Conservation (phyloP, 768 basidiomycete genomes). For the Calocybe gangraenosa region DNA sequence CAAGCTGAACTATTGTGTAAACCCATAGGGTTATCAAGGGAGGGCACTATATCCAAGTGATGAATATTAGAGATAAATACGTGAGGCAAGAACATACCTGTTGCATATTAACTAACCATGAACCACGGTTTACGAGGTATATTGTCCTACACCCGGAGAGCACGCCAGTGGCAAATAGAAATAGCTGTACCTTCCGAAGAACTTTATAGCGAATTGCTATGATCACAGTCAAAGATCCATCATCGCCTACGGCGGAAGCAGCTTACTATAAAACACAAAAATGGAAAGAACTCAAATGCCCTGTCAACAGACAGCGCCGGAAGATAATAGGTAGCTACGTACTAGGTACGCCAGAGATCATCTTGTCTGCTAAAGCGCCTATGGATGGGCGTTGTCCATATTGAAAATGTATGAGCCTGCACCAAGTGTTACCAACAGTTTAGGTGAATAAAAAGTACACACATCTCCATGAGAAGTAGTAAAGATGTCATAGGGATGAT, state of each 20-base stretch:
- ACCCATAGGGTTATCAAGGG: conserved; percentile 79
- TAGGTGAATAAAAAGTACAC: conserved; percentile 24
- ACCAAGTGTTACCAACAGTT: background rate
- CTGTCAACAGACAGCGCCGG: background rate
- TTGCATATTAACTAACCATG: conserved; percentile 68
- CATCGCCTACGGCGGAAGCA: background rate
- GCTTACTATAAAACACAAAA: conserved; percentile 75
- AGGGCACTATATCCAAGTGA: conserved; percentile 47
- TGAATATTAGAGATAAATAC: background rate
- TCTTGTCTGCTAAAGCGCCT: conserved; percentile 45
- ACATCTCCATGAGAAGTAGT: conserved; percentile 84
- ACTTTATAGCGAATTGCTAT: conserved; percentile 66
- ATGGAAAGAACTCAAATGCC: conserved; percentile 57
- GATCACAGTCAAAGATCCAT: background rate
- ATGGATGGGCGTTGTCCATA: conserved; percentile 61
- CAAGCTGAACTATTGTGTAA: conserved; percentile 67
- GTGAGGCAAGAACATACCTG: conserved; percentile 43
- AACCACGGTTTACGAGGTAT: conserved; percentile 64
- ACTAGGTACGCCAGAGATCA: conserved; percentile 73
- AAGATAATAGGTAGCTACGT: conserved; percentile 22
- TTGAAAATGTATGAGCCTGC: conserved; percentile 73
- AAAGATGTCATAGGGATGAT: conserved; percentile 75
- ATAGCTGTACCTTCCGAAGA: conserved; percentile 45
- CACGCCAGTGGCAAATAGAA: conserved; percentile 56
- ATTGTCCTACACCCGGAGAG: conserved; percentile 62